Evolutionary conservation across 1,139 yeast species (phyloP).

Genomic region (Casaregolazyma suthepensis): DNA sequence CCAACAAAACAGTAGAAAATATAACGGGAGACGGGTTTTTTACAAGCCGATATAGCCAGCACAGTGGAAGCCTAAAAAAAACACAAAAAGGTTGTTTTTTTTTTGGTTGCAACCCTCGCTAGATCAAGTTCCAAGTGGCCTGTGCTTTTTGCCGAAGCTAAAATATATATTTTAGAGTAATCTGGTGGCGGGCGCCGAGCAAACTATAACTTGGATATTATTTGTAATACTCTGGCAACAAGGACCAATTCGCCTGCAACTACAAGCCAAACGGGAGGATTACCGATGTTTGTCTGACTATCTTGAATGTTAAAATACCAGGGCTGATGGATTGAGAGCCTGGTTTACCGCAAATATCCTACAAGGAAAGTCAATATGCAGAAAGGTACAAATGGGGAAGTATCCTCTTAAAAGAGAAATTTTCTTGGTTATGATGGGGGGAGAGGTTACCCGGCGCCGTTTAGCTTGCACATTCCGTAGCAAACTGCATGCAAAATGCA

Average conservation of each 20-base stretch:
- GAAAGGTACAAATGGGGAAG: slow-evolving; percentile 11
- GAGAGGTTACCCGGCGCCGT: slow-evolving; percentile 7
- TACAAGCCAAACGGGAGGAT: too few relatives aligned
- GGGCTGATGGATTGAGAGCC: not conserved
- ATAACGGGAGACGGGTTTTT: too few relatives aligned
- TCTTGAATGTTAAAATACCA: not conserved
- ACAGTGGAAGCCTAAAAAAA: not conserved
- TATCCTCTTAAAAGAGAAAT: slow-evolving; percentile 10
- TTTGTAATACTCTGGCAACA: not conserved
- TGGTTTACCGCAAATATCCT: slow-evolving; percentile 4
- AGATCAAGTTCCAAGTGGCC: not conserved
- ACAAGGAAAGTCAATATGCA: slow-evolving; percentile 12
- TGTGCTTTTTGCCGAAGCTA: not conserved
- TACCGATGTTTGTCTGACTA: not conserved
- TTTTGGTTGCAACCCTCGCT: not conserved
- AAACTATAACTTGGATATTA: not conserved
- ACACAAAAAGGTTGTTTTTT: not conserved
- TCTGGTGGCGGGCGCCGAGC: not conserved
- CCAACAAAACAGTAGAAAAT: not conserved
- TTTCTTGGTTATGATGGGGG: slow-evolving; percentile 8
- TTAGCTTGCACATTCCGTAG: not conserved
- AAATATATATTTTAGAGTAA: not conserved
- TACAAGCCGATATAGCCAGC: not conserved
- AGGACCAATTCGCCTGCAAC: not conserved
- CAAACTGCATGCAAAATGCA: not conserved